phyloP scores from a whole-genome alignment of 2,329 filamentous ascomycete genomes.

The Verticillium albo-atrum region DNA sequence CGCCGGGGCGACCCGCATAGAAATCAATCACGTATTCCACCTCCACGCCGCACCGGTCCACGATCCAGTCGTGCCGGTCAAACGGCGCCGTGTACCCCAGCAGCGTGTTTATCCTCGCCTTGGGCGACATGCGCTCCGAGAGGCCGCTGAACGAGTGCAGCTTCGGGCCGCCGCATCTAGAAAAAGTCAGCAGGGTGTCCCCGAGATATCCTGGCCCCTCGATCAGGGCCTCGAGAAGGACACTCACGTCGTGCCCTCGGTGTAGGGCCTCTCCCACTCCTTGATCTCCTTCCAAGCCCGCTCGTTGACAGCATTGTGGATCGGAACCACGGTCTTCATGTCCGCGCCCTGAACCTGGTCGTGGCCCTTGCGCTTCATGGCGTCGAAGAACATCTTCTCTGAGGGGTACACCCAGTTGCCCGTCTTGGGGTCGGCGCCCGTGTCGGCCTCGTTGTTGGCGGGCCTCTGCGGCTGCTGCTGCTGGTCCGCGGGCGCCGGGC shows the following conservation, averaged over 20 bases:
- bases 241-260: slow-evolving; percentile 50
- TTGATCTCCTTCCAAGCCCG: slow-evolving; percentile 90
- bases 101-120: slow-evolving; percentile 75
- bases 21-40: slow-evolving; percentile 98
- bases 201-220: too few relatives aligned
- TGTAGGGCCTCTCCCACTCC: slow-evolving; percentile 74
- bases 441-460: slow-evolving; percentile 76
- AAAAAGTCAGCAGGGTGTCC: not conserved
- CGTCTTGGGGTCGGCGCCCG: slow-evolving; percentile 59
- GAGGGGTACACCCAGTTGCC: slow-evolving; percentile 98
- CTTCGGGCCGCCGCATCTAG: slow-evolving; percentile 66
- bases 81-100: slow-evolving; percentile 91
- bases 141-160: slow-evolving; percentile 80
- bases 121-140: slow-evolving; percentile 67
- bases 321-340: slow-evolving; percentile 90
- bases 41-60: slow-evolving; percentile 80
- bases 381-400: slow-evolving; percentile 96
- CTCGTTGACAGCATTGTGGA: slow-evolving; percentile 98
- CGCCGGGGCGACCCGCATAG: slow-evolving; percentile 64
- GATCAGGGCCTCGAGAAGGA: not conserved
- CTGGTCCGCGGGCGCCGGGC: slow-evolving; percentile 32
- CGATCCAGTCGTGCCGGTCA: slow-evolving; percentile 95
- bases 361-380: slow-evolving; percentile 88
- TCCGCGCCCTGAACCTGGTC: slow-evolving; percentile 60
- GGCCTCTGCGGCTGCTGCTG: slow-evolving; percentile 2